Base-by-base conservation (phyloP, 2,329 filamentous ascomycete species). In the Paecilomyces fulvus region DNA sequence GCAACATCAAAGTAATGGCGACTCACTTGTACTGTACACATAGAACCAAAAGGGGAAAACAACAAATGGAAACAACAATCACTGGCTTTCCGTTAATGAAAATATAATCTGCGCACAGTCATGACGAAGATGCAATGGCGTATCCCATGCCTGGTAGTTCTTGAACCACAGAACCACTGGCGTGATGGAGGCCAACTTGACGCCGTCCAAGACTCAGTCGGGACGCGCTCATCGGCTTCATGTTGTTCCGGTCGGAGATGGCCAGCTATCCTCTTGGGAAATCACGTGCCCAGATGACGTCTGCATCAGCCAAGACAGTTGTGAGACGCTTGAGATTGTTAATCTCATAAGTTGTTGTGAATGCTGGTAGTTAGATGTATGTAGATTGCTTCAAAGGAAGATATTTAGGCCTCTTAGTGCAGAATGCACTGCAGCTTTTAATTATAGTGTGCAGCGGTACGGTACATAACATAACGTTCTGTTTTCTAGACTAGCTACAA, bases 261-360 rank as follows among this genome's bases (percentile, higher is more conserved):
- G 61, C 56, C 61, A 63, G 58, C 61, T 63, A 62, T 52, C 51
- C 57, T 54, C 51, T 58, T 56, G 6, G 8, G 1, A 2, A 23
- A 20, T 43, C 37, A 43, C 37, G 37, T 43, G 37, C n/a, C 0
- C 37, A 20, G 37, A 43, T 43, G 37, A 43, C 14, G 30, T 31
- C 30, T 31, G n/a, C n/a, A n/a, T n/a, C n/a, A n/a, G n/a, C 30
- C 12, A 31, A 31, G 30, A 31, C 30, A 31, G 30, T 14, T 31
- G 30, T 31, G 30, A 31, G 8, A 31, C 30, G 12, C 3, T 10
- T 14, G 3, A 31, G 30, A 14, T 31, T 31, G 30, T 14, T 31
- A 31, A 14, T 14, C 30, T 4, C 12, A 11, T 10, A 14, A 14
- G 30, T 1, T 31, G 10, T 4, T 11, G 1, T 31, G 12, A 12